Conservation (phyloP, 345 rosid genomes). For the Brassica rapa region DNA sequence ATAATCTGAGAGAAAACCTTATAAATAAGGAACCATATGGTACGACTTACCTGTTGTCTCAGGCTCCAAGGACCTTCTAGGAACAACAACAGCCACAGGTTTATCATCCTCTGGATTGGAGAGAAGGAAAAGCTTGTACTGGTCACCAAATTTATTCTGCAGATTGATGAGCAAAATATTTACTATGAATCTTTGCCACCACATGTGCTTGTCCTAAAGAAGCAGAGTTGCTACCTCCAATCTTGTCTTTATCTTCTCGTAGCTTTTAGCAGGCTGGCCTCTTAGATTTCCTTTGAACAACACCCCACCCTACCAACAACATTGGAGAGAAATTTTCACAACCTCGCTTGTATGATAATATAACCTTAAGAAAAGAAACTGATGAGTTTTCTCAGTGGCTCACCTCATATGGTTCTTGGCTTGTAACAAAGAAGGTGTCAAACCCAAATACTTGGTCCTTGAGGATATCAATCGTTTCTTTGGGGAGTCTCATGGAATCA, state of each 20-base stretch:
- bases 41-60: conserved; percentile 63
- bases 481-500: conserved; percentile 76
- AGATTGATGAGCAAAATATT: conserved; percentile 14
- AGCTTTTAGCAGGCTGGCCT: conserved; percentile 79
- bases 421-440: conserved; percentile 92
- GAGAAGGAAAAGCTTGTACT: conserved; percentile 84
- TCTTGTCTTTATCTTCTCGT: conserved; percentile 74
- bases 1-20: conserved; percentile 5
- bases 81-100: conserved; percentile 96
- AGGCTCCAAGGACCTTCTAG: conserved; percentile 73
- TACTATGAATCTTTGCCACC: neutral
- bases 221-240: conserved; percentile 52
- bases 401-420: conserved; percentile 98
- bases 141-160: conserved; percentile 82
- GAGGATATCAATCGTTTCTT: conserved; percentile 76
- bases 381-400: conserved; percentile 25
- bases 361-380: neutral
- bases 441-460: conserved; percentile 95
- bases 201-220: neutral
- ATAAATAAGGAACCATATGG: neutral
- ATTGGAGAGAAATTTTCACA: conserved; percentile 4
- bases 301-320: conserved; percentile 66
- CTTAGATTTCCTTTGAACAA: conserved; percentile 93
- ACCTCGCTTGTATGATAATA: neutral
- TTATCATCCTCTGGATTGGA: conserved; percentile 92